Percentiles rank a stretch among this genome's conserved stretches.
Conservation (phyloP, 768 basidiomycete genomes). For the Boletus pseudo-olivaceus region DNA sequence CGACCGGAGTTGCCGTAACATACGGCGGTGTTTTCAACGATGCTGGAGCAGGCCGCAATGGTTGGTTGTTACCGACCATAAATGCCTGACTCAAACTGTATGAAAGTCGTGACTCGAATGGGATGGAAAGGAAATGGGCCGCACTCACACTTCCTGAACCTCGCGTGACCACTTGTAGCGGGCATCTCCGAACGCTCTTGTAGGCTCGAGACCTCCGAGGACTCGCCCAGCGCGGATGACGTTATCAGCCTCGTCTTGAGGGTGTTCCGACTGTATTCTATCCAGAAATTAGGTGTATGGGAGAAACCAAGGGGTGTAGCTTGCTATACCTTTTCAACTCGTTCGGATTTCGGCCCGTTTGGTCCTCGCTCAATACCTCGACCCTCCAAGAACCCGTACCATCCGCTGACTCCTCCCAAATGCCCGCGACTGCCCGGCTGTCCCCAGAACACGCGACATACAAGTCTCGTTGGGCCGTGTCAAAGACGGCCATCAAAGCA, state of each 20-base stretch:
- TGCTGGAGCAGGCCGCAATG: conserved; percentile 57
- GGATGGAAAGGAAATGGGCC: neutral
- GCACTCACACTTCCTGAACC: conserved; percentile 64
- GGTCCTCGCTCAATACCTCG: conserved; percentile 93
- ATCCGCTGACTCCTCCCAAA: conserved; percentile 69
- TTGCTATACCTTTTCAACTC: conserved; percentile 72
- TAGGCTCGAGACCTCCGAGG: conserved; percentile 84
- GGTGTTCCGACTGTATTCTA: conserved; percentile 83
- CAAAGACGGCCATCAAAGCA: conserved; percentile 83
- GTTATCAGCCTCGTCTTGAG: conserved; percentile 62
- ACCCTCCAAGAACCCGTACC: conserved; percentile 81
- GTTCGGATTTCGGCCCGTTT: conserved; percentile 87
- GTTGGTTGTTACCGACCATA: conserved; percentile 56
- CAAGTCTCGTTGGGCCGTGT: conserved; percentile 75
- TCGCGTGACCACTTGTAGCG: conserved; percentile 83
- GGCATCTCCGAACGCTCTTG: conserved; percentile 84
- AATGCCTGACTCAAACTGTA: conserved; percentile 61
- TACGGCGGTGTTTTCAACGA: conserved; percentile 88
- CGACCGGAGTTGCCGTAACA: conserved; percentile 79
- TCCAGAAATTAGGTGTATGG: neutral
- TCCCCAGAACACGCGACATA: conserved; percentile 94
- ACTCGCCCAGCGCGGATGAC: conserved; percentile 82
- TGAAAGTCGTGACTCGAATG: neutral
- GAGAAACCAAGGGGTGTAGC: neutral
- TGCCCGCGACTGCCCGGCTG: conserved; percentile 91